These are phyloP conservation scores for Lupinus albus DNA, from an alignment of 306 rosid genomes.

Conservation along the genomic window DNA sequence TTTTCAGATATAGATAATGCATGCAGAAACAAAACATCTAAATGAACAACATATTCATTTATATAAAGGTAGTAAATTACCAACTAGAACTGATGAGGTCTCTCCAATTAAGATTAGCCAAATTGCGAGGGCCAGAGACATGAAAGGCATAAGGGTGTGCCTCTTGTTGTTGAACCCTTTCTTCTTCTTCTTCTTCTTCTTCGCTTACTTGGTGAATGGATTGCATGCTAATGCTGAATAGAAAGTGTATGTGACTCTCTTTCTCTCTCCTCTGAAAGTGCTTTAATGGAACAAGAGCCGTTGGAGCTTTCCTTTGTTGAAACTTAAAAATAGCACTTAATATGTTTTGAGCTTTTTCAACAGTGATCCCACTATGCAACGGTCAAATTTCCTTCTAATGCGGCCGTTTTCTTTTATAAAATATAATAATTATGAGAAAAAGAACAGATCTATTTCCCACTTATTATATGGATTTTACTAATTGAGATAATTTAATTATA, in stretches of 20 bases:
- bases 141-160: conserved; percentile 88
- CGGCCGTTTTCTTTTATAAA: no score
- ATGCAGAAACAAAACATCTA: not conserved
- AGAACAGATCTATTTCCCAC: no score
- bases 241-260: not conserved
- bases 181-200: conserved; percentile 10
- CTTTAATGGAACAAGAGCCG: not conserved
- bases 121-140: conserved; percentile 90
- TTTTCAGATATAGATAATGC: not conserved
- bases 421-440: no score
- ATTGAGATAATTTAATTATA: no score
- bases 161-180: conserved; percentile 16
- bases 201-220: conserved; percentile 33
- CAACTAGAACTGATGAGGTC: conserved; percentile 86
- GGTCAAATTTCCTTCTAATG: conserved; percentile 54
- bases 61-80: conserved; percentile 39
- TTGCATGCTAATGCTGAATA: conserved; percentile 38
- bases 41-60: not conserved
- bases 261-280: not conserved
- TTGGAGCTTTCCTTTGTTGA: conserved; percentile 34
- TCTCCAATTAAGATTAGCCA: conserved; percentile 79
- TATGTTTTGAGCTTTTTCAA: no score
- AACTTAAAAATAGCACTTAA: conserved; percentile 6
- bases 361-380: conserved; percentile 33
- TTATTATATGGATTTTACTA: no score